Percentiles rank a stretch among this genome's conserved stretches.
Evolutionary conservation across 2,329 filamentous ascomycete genomes (phyloP).

Genomic region (Lasiodiplodia gonubiensis): DNA sequence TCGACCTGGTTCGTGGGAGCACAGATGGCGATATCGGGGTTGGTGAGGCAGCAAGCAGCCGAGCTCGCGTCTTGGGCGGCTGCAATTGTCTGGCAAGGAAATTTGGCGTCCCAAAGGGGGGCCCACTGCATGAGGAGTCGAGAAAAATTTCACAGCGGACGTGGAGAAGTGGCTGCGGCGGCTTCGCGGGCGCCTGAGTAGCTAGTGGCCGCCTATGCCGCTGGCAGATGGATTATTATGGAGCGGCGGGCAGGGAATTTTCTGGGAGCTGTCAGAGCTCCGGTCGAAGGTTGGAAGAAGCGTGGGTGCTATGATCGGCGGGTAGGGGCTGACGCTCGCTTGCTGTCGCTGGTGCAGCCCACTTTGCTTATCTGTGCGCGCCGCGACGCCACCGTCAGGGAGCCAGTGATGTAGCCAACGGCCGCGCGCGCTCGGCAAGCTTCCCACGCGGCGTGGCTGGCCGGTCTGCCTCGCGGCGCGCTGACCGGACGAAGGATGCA

Average conservation of each 20-base stretch:
- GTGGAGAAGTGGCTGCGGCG: constrained; percentile 4
- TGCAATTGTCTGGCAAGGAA: not conserved
- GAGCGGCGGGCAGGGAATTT: constrained; percentile 15
- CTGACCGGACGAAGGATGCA: constrained; percentile 13
- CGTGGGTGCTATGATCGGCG: constrained; percentile 27
- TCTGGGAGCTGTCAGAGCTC: not conserved
- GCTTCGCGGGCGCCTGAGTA: constrained; percentile 8
- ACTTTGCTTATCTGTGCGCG: constrained; percentile 22
- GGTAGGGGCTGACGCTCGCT: constrained; percentile 19
- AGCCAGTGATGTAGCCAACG: constrained; percentile 7
- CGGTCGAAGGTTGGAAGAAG: constrained; percentile 28
- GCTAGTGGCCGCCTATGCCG: constrained; percentile 25
- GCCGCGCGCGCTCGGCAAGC: constrained; percentile 20
- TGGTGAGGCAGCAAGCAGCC: constrained; percentile 17
- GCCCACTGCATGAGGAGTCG: constrained; percentile 16
- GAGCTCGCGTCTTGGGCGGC: constrained; percentile 11
- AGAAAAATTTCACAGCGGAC: constrained; percentile 8
- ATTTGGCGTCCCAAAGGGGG: constrained; percentile 14
- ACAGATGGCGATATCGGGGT: constrained; percentile 9
- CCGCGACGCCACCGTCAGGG: not conserved
- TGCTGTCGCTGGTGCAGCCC: constrained; percentile 10
- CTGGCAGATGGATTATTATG: constrained; percentile 23
- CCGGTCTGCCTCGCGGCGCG: not conserved
- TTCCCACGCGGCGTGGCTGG: constrained; percentile 14
- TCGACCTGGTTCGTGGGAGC: constrained; percentile 18